Conservation (phyloP, 2,329 filamentous ascomycete genomes). For the Sporothrix humicola region DNA sequence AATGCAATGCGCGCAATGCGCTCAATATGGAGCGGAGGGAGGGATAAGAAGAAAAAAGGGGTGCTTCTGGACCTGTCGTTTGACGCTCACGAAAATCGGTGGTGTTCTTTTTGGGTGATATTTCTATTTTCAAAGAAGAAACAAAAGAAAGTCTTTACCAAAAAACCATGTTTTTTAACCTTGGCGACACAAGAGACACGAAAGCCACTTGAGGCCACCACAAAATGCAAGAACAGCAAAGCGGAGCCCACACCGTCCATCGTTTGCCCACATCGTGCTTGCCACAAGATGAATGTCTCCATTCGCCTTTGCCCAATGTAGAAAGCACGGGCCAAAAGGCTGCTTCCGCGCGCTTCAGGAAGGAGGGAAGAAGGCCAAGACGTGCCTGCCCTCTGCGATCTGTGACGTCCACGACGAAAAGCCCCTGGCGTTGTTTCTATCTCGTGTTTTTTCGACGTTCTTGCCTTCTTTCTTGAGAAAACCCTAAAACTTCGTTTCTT, state of each 20-base stretch:
- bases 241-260: not conserved
- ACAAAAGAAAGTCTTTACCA: too few relatives aligned
- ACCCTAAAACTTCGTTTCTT: not conserved
- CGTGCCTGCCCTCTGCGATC: slow-evolving; percentile 17
- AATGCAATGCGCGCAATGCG: slow-evolving; percentile 10
- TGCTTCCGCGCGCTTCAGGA: slow-evolving; percentile 27
- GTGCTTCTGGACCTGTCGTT: not conserved
- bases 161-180: too few relatives aligned
- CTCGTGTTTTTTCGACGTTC: not conserved
- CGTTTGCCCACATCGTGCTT: not conserved
- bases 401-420: slow-evolving; percentile 21
- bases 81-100: not conserved
- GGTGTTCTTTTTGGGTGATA: not conserved
- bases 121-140: too few relatives aligned
- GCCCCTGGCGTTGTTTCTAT: not conserved
- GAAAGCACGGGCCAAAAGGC: slow-evolving; percentile 15
- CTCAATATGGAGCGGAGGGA: not conserved
- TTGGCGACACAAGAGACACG: too few relatives aligned
- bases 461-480: slow-evolving; percentile 2
- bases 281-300: not conserved
- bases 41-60: not conserved
- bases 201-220: too few relatives aligned
- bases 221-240: not conserved
- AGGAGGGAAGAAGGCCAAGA: not conserved
- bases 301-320: slow-evolving; percentile 17